phyloP scores from a whole-genome alignment of 2,329 filamentous ascomycete species.

The Calycina marina region DNA sequence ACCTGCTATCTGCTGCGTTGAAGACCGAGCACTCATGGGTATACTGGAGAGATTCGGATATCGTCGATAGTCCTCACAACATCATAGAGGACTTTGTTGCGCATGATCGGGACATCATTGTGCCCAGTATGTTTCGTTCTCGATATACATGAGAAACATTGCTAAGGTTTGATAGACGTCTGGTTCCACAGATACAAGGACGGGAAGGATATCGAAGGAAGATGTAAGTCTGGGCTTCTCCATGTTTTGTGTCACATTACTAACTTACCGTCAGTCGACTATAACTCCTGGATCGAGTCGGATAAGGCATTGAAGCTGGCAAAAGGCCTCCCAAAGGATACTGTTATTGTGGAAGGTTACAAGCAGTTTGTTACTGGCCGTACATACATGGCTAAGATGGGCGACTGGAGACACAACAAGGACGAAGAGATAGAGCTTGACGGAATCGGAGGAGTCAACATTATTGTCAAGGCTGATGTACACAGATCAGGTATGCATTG shows the following conservation, averaged over 20 bases:
- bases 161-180: constrained; percentile 50
- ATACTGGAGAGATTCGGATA: constrained; percentile 97
- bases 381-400: constrained; percentile 79
- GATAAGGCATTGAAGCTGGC: constrained; percentile 66
- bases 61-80: constrained; percentile 71
- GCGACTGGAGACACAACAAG: constrained; percentile 84
- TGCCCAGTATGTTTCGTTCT: constrained; percentile 62
- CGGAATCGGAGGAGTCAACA: constrained; percentile 92
- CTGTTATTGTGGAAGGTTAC: constrained; percentile 90
- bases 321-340: constrained; percentile 59
- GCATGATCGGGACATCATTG: constrained; percentile 82
- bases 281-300: constrained; percentile 97
- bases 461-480: constrained; percentile 94
- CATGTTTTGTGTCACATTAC: constrained; percentile 8
- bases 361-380: constrained; percentile 85
- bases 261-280: constrained; percentile 57
- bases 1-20: constrained; percentile 67
- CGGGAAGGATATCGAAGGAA: constrained; percentile 79
- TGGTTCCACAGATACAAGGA: constrained; percentile 83
- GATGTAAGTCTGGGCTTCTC: constrained; percentile 48
- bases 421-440: constrained; percentile 87
- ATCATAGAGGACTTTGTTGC: constrained; percentile 93
- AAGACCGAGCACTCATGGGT: constrained; percentile 97
- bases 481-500: constrained; percentile 65
- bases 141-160: not conserved